Percentiles rank a stretch among this genome's conserved stretches.
phyloP scores from a whole-genome alignment of 352 stramenopile species.

The Phytophthora meadii region DNA sequence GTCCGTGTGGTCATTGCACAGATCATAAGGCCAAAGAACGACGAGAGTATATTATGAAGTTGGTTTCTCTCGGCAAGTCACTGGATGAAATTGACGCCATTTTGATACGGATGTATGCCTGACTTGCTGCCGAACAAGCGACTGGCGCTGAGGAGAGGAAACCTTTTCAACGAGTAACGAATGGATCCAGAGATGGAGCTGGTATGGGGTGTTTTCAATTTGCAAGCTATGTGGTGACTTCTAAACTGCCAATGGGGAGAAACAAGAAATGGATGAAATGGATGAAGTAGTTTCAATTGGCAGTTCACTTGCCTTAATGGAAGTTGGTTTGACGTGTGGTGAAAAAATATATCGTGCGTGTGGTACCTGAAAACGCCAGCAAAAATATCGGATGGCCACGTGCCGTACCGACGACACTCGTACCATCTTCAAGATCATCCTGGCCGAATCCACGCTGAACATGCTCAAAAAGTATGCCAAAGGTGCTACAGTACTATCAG shows the following conservation, averaged over 20 bases:
- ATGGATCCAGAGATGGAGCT: constrained; percentile 9
- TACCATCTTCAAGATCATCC: too few relatives aligned
- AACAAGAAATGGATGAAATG: neutral
- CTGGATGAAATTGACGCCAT: constrained; percentile 34
- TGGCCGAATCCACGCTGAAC: too few relatives aligned
- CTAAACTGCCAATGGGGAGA: neutral
- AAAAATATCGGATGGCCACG: too few relatives aligned
- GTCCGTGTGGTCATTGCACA: constrained; percentile 12
- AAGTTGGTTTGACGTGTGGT: neutral
- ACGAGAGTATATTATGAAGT: constrained; percentile 29
- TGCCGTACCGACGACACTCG: too few relatives aligned
- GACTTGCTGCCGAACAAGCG: constrained; percentile 3
- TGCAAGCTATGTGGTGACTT: too few relatives aligned
- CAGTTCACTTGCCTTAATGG: too few relatives aligned
- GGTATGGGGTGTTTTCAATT: too few relatives aligned
- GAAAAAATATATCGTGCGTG: too few relatives aligned
- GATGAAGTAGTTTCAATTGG: neutral
- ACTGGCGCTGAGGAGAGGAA: neutral
- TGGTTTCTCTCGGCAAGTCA: constrained; percentile 31
- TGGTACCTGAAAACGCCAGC: too few relatives aligned
- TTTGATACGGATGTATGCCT: constrained; percentile 31
- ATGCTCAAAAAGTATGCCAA: too few relatives aligned
- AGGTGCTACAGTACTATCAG: too few relatives aligned
- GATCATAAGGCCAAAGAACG: constrained; percentile 24
- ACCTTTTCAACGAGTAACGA: neutral